phyloP scores from a whole-genome alignment of 305 asterid genomes.

The Fraxinus velutina region DNA sequence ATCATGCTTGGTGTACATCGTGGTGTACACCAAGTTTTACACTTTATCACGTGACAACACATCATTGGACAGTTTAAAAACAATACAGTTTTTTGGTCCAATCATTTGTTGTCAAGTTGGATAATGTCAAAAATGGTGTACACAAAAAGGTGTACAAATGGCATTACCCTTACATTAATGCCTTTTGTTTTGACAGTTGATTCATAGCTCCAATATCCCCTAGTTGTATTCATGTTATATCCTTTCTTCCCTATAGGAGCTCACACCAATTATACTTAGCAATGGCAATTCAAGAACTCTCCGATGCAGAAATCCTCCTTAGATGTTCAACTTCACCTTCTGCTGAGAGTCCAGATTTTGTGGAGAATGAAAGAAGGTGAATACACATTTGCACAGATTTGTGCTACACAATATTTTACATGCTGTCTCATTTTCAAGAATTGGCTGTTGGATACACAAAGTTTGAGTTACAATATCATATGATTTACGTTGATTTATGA shows the following conservation, averaged over 20 bases:
- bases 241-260: constrained; percentile 43
- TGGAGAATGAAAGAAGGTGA: constrained; percentile 68
- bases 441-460: background rate
- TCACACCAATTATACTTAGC: constrained; percentile 44
- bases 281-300: constrained; percentile 43
- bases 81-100: background rate
- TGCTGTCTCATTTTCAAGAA: background rate
- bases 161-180: background rate
- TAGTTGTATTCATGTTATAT: background rate
- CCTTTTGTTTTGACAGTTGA: background rate
- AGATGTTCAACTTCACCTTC: constrained; percentile 85
- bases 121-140: background rate
- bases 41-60: background rate
- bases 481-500: background rate
- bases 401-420: background rate
- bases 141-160: background rate
- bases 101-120: background rate
- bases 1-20: background rate
- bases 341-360: constrained; percentile 80
- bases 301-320: constrained; percentile 69
- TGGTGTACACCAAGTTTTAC: background rate
- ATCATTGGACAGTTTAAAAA: background rate
- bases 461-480: background rate
- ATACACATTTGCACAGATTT: background rate
- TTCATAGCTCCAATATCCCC: background rate